phyloP scores from a whole-genome alignment of 2,329 filamentous ascomycete species.

The Phialophora tarda region DNA sequence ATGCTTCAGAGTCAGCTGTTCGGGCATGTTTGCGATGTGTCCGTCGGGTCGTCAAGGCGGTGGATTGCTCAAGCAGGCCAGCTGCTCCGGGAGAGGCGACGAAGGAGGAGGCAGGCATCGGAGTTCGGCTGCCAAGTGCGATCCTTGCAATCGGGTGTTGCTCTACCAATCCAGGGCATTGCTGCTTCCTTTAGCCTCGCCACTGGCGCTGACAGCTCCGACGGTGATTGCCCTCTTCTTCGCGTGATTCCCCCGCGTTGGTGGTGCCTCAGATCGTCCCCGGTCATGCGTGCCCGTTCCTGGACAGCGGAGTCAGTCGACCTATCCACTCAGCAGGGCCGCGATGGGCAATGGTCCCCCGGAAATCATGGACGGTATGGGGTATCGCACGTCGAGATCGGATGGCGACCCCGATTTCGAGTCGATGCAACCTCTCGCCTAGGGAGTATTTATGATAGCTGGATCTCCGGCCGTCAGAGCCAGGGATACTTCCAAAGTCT shows the following conservation, averaged over 20 bases:
- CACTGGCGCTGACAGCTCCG: conserved; percentile 3
- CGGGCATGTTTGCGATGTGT: background rate
- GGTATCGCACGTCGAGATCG: conserved; percentile 11
- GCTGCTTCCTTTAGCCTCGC: background rate
- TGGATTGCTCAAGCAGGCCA: background rate
- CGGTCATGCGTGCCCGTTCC: background rate
- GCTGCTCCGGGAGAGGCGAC: background rate
- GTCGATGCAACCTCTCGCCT: conserved; percentile 19
- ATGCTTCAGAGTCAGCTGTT: background rate
- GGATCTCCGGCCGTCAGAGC: background rate
- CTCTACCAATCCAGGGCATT: conserved; percentile 9
- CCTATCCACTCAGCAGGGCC: background rate
- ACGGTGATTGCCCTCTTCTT: conserved; percentile 13
- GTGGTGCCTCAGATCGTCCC: conserved; percentile 15
- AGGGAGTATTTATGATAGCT: conserved; percentile 21
- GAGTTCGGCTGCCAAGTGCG: conserved; percentile 44
- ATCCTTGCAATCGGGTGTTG: conserved; percentile 21
- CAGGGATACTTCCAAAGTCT: background rate
- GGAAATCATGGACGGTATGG: background rate
- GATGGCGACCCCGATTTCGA: conserved; percentile 7
- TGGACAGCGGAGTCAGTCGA: background rate
- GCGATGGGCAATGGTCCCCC: background rate
- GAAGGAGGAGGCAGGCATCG: conserved; percentile 32
- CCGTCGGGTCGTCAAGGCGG: conserved; percentile 10
- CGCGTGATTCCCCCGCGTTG: conserved; percentile 11